Conservation (phyloP, 139 green algal species). For the Nannochloris sp. region DNA sequence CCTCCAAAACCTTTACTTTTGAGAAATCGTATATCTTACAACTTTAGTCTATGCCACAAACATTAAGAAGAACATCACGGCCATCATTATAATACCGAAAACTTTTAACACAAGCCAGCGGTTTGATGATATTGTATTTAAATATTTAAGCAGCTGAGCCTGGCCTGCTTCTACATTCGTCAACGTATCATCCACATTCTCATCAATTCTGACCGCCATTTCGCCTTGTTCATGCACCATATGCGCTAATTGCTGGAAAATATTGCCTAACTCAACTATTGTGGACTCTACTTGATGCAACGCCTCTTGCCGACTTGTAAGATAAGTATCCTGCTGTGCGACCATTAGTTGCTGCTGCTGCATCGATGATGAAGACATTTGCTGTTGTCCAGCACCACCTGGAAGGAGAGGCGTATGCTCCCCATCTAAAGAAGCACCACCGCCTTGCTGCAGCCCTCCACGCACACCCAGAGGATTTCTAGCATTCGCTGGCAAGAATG, state of each 20-base stretch:
- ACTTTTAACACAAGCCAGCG: slow-evolving; percentile 85
- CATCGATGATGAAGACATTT: slow-evolving; percentile 20
- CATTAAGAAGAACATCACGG: slow-evolving; percentile 73
- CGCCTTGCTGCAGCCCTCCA: slow-evolving; percentile 5
- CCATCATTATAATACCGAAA: slow-evolving; percentile 68
- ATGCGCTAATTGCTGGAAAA: slow-evolving; percentile 94
- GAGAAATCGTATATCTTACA: too few relatives aligned
- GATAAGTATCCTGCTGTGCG: slow-evolving; percentile 50
- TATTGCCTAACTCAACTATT: slow-evolving; percentile 94
- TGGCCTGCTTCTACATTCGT: slow-evolving; percentile 92
- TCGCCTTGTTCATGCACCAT: slow-evolving; percentile 89
- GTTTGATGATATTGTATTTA: slow-evolving; percentile 89
- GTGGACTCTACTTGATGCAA: slow-evolving; percentile 93
- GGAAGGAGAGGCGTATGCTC: slow-evolving; percentile 14
- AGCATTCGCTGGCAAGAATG: slow-evolving; percentile 3
- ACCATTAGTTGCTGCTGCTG: slow-evolving; percentile 44
- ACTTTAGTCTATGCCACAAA: slow-evolving; percentile 80
- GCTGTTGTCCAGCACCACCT: too few relatives aligned
- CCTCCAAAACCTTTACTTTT: too few relatives aligned
- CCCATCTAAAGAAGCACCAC: background rate
- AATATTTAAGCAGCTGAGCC: slow-evolving; percentile 92
- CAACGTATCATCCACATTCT: slow-evolving; percentile 94
- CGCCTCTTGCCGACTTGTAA: slow-evolving; percentile 58
- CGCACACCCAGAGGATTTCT: slow-evolving; percentile 11
- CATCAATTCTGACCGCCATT: slow-evolving; percentile 92